Conservation (phyloP, 768 basidiomycete species). For the Postia placenta region DNA sequence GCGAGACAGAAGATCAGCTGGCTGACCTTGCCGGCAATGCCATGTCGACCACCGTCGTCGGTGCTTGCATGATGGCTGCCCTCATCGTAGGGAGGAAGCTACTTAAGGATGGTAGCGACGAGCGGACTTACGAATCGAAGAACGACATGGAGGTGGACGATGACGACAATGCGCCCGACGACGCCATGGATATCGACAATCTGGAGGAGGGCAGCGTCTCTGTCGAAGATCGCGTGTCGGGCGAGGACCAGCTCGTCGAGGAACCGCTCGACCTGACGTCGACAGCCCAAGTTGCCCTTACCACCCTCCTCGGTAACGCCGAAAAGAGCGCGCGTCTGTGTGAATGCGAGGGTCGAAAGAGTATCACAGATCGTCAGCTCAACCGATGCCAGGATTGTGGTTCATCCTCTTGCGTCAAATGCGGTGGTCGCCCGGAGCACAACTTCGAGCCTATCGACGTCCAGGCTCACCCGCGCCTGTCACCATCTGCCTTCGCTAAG, state of each 20-base stretch:
- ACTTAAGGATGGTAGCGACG: conserved; percentile 61
- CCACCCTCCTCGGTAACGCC: conserved; percentile 57
- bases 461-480: conserved; percentile 47
- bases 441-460: conserved; percentile 55
- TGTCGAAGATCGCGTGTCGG: conserved; percentile 55
- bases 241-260: conserved; percentile 61
- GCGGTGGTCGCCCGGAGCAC: conserved; percentile 89
- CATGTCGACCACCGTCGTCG: conserved; percentile 97
- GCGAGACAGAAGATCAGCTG: conserved; percentile 89
- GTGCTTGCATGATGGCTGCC: conserved; percentile 81
- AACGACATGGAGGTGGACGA: conserved; percentile 26
- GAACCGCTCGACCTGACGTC: conserved; percentile 67
- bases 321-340: conserved; percentile 74
- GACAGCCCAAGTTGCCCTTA: conserved; percentile 36
- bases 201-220: conserved; percentile 7
- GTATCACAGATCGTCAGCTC: conserved; percentile 62
- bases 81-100: conserved; percentile 62
- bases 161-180: conserved; percentile 46
- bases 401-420: conserved; percentile 75
- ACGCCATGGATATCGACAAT: conserved; percentile 26
- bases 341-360: conserved; percentile 83
- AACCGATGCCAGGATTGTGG: conserved; percentile 72
- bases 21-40: conserved; percentile 95
- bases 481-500: conserved; percentile 69
- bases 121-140: conserved; percentile 63